Evolutionary conservation across 2,329 filamentous ascomycete genomes (phyloP).

Genomic region (Scedosporium minutisporum): DNA sequence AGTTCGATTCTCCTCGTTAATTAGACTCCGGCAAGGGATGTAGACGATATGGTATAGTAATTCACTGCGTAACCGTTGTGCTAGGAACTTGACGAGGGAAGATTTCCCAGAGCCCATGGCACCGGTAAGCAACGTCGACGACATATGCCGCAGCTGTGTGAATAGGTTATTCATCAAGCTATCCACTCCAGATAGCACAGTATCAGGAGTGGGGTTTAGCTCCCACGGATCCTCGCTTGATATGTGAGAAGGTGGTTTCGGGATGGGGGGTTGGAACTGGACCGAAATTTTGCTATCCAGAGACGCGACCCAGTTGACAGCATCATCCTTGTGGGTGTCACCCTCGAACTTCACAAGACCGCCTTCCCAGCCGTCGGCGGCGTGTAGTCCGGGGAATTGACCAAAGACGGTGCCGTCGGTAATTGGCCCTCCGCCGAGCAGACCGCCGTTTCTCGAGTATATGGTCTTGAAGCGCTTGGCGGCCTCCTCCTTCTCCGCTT

Average conservation of each 20-base stretch:
- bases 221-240: conserved; percentile 35
- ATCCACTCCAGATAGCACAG: conserved; percentile 76
- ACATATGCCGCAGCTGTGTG: conserved; percentile 71
- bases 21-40: conserved; percentile 75
- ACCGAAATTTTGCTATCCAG: conserved; percentile 64
- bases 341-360: conserved; percentile 70
- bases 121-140: conserved; percentile 82
- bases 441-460: conserved; percentile 37
- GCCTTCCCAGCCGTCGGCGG: conserved; percentile 63
- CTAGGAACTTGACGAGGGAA: conserved; percentile 65
- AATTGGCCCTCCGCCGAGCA: conserved; percentile 58
- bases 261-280: conserved; percentile 66
- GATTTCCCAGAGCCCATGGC: conserved; percentile 88
- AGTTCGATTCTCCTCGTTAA: conserved; percentile 84
- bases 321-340: conserved; percentile 5
- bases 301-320: conserved; percentile 59
- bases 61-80: conserved; percentile 60
- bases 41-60: conserved; percentile 75
- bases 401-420: conserved; percentile 80
- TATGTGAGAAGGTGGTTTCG: conserved; percentile 48
- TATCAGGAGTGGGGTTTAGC: conserved; percentile 44
- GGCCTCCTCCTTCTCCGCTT: conserved; percentile 70
- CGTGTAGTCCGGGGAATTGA: conserved; percentile 41
- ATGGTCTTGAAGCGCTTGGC: conserved; percentile 61
- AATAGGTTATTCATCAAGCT: conserved; percentile 61